phyloP scores from a whole-genome alignment of 352 stramenopile genomes.

The Globisporangium rhizosaccharum region DNA sequence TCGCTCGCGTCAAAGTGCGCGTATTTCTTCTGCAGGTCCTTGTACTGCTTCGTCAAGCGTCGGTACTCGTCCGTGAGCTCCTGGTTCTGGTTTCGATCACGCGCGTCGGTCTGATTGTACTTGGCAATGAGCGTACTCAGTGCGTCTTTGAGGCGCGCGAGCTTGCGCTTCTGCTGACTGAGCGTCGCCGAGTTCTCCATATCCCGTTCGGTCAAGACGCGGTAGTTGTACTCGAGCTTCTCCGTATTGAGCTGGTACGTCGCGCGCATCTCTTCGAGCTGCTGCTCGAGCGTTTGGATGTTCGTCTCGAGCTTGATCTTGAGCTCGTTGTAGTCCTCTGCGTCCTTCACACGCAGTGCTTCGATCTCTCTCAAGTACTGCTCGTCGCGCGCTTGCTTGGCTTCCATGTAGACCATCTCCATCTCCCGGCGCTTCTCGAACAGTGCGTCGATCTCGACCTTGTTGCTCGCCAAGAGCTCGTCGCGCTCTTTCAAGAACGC shows the following conservation, averaged over 20 bases:
- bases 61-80: conserved; percentile 93
- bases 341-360: conserved; percentile 84
- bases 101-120: conserved; percentile 89
- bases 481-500: conserved; percentile 91
- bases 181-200: conserved; percentile 94
- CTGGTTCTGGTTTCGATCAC: conserved; percentile 86
- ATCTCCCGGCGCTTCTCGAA: conserved; percentile 91
- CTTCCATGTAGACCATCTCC: conserved; percentile 93
- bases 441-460: conserved; percentile 88
- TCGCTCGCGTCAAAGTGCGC: conserved; percentile 91
- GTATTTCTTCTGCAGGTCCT: conserved; percentile 93
- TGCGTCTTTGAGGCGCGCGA: conserved; percentile 90
- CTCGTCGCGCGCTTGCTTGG: conserved; percentile 87
- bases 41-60: conserved; percentile 93
- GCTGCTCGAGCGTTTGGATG: conserved; percentile 94
- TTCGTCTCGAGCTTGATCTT: conserved; percentile 97
- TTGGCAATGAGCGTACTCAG: conserved; percentile 86
- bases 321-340: conserved; percentile 93
- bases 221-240: conserved; percentile 96
- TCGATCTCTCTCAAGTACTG: conserved; percentile 91
- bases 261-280: conserved; percentile 93
- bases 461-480: conserved; percentile 86
- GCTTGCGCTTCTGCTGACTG: conserved; percentile 91
- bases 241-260: conserved; percentile 96
- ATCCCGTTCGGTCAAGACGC: conserved; percentile 91